phyloP scores from a whole-genome alignment of 768 basidiomycete species.

The Goffeauzyma gilvescens region DNA sequence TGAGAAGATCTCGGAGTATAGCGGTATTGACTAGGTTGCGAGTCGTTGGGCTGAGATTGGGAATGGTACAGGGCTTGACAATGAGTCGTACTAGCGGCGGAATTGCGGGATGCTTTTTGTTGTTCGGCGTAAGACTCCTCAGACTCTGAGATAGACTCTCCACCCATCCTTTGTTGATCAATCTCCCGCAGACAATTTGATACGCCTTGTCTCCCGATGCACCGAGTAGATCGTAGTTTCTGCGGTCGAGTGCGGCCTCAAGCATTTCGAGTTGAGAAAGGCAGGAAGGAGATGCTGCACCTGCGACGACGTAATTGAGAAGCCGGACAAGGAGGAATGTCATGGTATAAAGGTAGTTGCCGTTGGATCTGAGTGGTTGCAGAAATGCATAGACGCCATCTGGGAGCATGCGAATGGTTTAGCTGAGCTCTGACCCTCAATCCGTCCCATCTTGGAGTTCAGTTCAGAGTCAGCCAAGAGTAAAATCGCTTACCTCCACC shows the following conservation, averaged over 20 bases:
- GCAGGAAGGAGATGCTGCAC: not conserved
- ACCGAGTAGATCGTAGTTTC: not conserved
- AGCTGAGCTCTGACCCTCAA: too few relatives aligned
- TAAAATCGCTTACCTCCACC: not conserved
- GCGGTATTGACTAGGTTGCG: slow-evolving; percentile 38
- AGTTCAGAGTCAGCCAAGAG: not conserved
- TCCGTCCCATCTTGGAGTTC: too few relatives aligned
- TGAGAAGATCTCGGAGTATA: too few relatives aligned
- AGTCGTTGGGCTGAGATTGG: slow-evolving; percentile 28
- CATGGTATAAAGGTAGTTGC: too few relatives aligned
- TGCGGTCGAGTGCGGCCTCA: slow-evolving; percentile 10
- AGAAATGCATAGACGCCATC: not conserved
- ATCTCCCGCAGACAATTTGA: not conserved
- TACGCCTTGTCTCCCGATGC: not conserved
- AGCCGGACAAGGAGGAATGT: not conserved
- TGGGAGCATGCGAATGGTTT: not conserved
- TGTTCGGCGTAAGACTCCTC: slow-evolving; percentile 7
- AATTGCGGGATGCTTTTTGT: slow-evolving; percentile 3
- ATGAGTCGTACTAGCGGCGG: slow-evolving; percentile 5
- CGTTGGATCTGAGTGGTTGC: too few relatives aligned
- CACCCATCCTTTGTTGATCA: slow-evolving; percentile 14
- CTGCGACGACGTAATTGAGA: not conserved
- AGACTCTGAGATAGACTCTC: slow-evolving; percentile 15
- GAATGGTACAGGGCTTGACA: slow-evolving; percentile 2
- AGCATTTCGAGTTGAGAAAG: slow-evolving; percentile 9